Evolutionary conservation across 139 green algal genomes (phyloP), one percentile per base, ranked within the genome.

Genomic region (Dunaliella primolecta): DNA sequence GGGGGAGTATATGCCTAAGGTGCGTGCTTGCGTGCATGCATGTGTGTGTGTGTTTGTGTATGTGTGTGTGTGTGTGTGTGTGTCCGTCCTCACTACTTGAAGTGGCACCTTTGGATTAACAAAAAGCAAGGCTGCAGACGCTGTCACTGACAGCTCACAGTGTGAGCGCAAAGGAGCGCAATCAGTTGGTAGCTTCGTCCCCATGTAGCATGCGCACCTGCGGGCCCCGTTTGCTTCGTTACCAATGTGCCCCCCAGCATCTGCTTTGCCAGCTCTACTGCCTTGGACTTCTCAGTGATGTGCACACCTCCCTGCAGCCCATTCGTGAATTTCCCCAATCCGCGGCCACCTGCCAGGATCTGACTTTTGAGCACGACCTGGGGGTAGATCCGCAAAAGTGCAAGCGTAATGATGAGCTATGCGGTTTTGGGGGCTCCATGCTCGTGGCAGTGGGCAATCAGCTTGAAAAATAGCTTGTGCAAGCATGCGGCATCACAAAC

Each of bases 301-400:
- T 99, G 97, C 78, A 99, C 97, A 31, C 97, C 97, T n/a, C 97
- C 97, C 90, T 99, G 86, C 74, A 99, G 89, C 31, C 97, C 97
- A 76, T 93, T 97, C n/a, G 92, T 98, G 92, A 99, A 99, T 0
- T 87, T 94, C 27, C 97, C 97, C 64, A 98, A 82, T 37, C 97
- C 97, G 37, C 97, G 93, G 3, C 97, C 97, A 2, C 97, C 97
- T 2, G 97, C 97, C 35, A 99, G 90, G 75, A 99, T 97, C 86
- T 99, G 97, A 70, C 89, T 95, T 91, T 99, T 99, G 32, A 99
- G 72, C 31, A 99, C 97, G 0, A 99, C 90, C 94, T 97, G 89
- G 7, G 29, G 2, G 30, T n/a, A n/a, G n/a, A n/a, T n/a, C n/a
- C n/a, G 27, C 24, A 20, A 11, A 80, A 30, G 75, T 3, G 30